Base-by-base conservation (phyloP, 2,329 filamentous ascomycete species). In the Fonsecaea pugnacius region DNA sequence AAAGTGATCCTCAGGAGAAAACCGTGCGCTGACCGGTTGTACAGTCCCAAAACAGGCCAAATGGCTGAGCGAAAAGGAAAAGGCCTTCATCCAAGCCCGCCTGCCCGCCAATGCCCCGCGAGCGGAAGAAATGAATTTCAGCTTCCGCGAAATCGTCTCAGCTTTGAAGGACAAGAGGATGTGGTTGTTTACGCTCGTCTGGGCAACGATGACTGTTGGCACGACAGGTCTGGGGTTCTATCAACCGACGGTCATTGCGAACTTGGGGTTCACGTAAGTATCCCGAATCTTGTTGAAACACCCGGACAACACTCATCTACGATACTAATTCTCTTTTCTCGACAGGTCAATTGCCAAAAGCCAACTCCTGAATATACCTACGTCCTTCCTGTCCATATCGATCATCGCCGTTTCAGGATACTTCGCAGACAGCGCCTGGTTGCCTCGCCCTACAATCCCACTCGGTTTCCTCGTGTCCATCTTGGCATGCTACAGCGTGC, bases 311-410 rank as follows among this genome's bases (percentile, higher is more conserved):
- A 18, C 3, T 43, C 10, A 33, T 24, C 43, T n/a, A 53, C 24
- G 35, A 16, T 57, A 40, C 38, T 40, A 18, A 33, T 32, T 53
- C 43, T n/a, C 64, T 43, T 12, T 4, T 5, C 18, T 18, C 46
- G 7, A 2, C 36, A 81, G 76, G 18, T 78, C 74, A 9, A 82
- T 83, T 53, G 80, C 80, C 1, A 72, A 76, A 53, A 77, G 78
- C 2, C 82, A 84, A 66, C 76, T 84, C 0, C 78, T 84, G 52
- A 84, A 83, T 65, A 75, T 84, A 14, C 81, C 81, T 1, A 79
- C 80, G 27, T 77, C 80, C 0, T 72, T 80, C 14, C 71, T 78
- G 9, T 75, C 77, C 1, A 73, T 82, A 43, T 36, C 79, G 21
- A 75, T 82, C 46, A 83, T 81, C 57, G 77, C 73, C 4, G 67